A percentile compares a stretch with the other conserved stretches of the same genome.
phyloP scores from a whole-genome alignment of 148 eudicot genomes.

The Amaranthus hypochondriacus region DNA sequence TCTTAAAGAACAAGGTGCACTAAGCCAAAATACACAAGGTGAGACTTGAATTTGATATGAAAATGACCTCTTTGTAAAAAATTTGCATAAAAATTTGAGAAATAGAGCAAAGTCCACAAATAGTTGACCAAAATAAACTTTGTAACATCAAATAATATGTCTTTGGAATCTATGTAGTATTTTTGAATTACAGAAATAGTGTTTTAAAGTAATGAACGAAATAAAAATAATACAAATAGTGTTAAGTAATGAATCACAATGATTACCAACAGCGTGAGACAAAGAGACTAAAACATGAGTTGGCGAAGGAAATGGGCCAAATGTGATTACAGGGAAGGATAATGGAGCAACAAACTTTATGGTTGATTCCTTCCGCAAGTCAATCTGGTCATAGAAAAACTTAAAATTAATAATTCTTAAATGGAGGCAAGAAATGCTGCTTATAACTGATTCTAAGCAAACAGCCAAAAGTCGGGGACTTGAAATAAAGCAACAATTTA shows the following conservation, averaged over 20 bases:
- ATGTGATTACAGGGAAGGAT: conserved; percentile 73
- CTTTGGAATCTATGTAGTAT: background rate
- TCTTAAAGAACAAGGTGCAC: background rate
- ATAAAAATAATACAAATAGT: conserved; percentile 8
- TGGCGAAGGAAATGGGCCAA: conserved; percentile 93
- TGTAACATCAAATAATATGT: background rate
- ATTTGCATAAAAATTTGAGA: background rate
- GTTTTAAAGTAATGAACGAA: background rate
- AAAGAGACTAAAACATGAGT: conserved; percentile 66
- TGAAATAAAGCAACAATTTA: background rate
- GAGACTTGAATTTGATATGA: background rate
- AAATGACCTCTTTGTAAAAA: background rate
- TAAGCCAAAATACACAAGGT: background rate
- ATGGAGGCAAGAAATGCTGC: background rate
- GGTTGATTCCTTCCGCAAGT: conserved; percentile 65
- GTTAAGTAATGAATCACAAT: conserved; percentile 11
- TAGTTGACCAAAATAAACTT: background rate
- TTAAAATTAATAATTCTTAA: conserved; percentile 4
- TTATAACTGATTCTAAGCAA: background rate
- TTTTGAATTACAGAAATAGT: background rate
- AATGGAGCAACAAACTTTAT: conserved; percentile 51
- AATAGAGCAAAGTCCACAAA: background rate
- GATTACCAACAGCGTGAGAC: conserved; percentile 80
- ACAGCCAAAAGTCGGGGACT: background rate
- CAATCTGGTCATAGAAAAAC: conserved; percentile 51